Conservation (phyloP, 2,329 filamentous ascomycete genomes). For the Pseudogymnoascus sp. region DNA sequence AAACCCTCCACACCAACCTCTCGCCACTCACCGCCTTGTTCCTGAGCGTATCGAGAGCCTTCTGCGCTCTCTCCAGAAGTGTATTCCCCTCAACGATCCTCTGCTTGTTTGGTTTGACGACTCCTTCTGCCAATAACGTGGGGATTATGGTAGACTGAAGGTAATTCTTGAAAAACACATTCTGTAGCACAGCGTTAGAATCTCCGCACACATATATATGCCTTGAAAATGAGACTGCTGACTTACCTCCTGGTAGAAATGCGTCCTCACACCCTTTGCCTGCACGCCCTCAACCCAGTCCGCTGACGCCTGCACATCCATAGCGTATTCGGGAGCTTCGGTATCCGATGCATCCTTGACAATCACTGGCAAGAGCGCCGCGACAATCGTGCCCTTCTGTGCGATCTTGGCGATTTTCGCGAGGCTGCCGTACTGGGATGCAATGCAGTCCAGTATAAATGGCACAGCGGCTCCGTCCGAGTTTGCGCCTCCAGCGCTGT, state of each 20-base stretch:
- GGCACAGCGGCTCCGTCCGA: slow-evolving; percentile 28
- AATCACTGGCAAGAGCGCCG: slow-evolving; percentile 53
- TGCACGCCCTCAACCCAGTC: slow-evolving; percentile 46
- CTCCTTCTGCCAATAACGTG: slow-evolving; percentile 28
- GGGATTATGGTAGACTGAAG: slow-evolving; percentile 24
- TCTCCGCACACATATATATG: not conserved
- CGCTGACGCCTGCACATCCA: slow-evolving; percentile 40
- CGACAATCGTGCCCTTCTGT: slow-evolving; percentile 42
- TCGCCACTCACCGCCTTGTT: slow-evolving; percentile 38
- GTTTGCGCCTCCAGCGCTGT: slow-evolving; percentile 14
- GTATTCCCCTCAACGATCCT: slow-evolving; percentile 35
- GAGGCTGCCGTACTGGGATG: slow-evolving; percentile 40
- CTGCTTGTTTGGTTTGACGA: slow-evolving; percentile 36
- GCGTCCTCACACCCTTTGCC: slow-evolving; percentile 46
- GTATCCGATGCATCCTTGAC: slow-evolving; percentile 42
- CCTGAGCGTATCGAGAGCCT: slow-evolving; percentile 36
- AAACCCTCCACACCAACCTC: slow-evolving; percentile 31
- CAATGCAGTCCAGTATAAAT: slow-evolving; percentile 49
- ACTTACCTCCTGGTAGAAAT: slow-evolving; percentile 43
- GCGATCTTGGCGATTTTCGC: slow-evolving; percentile 44
- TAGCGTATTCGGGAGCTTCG: slow-evolving; percentile 44
- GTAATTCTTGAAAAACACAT: slow-evolving; percentile 42
- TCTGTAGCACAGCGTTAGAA: slow-evolving; percentile 35
- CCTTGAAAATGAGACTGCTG: not conserved
- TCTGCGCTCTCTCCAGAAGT: slow-evolving; percentile 29